Evolutionary conservation across 495 filamentous ascomycete genomes (phyloP).

Genomic region (Chaetomium fimeti): DNA sequence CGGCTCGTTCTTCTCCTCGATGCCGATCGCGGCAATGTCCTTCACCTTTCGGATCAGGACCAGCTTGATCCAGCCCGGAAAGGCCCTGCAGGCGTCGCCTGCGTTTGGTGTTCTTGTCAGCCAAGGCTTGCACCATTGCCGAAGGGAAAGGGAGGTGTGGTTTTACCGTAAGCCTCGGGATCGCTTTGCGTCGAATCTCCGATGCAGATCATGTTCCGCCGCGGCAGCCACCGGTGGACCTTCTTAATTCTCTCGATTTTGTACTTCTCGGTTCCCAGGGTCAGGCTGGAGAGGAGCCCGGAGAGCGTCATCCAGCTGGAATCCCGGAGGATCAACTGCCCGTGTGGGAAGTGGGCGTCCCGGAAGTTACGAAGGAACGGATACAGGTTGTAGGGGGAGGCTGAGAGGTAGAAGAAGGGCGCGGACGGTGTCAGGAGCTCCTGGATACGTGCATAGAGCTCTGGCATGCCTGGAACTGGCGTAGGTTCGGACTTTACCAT

Average conservation of each 20-base stretch:
- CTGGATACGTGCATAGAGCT: constrained; percentile 68
- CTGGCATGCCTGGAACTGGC: constrained; percentile 76
- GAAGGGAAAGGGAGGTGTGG: neutral
- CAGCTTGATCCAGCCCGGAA: constrained; percentile 70
- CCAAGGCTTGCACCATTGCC: neutral
- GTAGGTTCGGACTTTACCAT: constrained; percentile 48
- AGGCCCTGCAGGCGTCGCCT: constrained; percentile 43
- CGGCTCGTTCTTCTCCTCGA: constrained; percentile 66
- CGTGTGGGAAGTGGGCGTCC: constrained; percentile 65
- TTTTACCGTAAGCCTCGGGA: constrained; percentile 81
- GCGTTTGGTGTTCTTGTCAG: constrained; percentile 5
- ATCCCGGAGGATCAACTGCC: constrained; percentile 81
- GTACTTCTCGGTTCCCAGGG: constrained; percentile 79
- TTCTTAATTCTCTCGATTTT: constrained; percentile 79
- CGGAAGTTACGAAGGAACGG: constrained; percentile 78
- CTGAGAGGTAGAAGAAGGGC: constrained; percentile 89
- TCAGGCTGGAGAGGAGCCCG: constrained; percentile 75
- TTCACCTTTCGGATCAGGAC: constrained; percentile 83
- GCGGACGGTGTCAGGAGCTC: constrained; percentile 55
- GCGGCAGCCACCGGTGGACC: constrained; percentile 72
- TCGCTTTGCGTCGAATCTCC: constrained; percentile 92
- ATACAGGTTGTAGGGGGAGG: constrained; percentile 93
- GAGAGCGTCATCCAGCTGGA: constrained; percentile 82
- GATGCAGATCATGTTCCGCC: constrained; percentile 74
- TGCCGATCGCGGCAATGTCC: constrained; percentile 68